Conservation (phyloP, 106 monocot species). For the Amphibolis antarctica region DNA sequence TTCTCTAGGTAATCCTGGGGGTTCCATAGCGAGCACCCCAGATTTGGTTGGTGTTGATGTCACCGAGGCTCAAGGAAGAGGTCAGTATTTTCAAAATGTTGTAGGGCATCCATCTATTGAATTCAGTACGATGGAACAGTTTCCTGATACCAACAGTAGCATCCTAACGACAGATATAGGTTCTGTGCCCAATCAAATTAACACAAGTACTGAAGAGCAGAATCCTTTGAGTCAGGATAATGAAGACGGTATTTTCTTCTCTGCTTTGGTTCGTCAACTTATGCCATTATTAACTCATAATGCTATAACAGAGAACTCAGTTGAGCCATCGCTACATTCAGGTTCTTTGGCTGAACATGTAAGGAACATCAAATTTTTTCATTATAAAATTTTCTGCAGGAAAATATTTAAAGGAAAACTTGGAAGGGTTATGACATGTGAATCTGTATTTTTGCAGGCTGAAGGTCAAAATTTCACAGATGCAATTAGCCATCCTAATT, state of each 20-base stretch:
- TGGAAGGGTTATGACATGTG: too few relatives aligned
- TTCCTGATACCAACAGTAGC: background rate
- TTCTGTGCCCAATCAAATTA: background rate
- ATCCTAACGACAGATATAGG: background rate
- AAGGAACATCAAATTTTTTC: background rate
- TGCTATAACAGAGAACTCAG: background rate
- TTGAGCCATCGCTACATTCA: background rate
- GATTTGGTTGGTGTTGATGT: background rate
- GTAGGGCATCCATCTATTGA: background rate
- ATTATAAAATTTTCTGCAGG: background rate
- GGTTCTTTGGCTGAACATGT: background rate
- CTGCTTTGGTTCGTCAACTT: slow-evolving; percentile 6
- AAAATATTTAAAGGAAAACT: too few relatives aligned
- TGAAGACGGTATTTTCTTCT: slow-evolving; percentile 3
- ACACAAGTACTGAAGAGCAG: background rate
- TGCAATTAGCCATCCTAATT: background rate
- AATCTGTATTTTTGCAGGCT: background rate
- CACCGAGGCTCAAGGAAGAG: background rate
- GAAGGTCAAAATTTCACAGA: background rate
- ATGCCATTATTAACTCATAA: slow-evolving; percentile 1
- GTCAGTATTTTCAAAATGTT: background rate
- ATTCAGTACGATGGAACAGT: background rate
- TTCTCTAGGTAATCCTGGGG: background rate
- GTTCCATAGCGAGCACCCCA: background rate
- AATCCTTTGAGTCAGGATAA: background rate